These are phyloP conservation scores for Colletotrichum paranaense DNA, from an alignment of 2,329 filamentous ascomycete species.

Conservation along the genomic window DNA sequence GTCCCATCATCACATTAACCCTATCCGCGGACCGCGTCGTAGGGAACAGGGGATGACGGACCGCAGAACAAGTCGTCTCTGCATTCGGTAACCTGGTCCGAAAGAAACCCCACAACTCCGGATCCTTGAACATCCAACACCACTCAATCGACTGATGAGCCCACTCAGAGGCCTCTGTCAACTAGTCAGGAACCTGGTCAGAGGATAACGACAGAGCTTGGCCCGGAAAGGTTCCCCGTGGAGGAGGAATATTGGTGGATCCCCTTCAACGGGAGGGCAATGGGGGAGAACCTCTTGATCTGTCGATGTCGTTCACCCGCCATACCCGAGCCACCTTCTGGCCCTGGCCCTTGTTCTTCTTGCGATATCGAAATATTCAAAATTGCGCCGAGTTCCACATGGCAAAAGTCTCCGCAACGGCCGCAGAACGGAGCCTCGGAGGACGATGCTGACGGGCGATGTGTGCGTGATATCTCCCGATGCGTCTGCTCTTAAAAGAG, in stretches of 20 bases:
- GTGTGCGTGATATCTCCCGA: background rate
- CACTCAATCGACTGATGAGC: background rate
- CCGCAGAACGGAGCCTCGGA: background rate
- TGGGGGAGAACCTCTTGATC: background rate
- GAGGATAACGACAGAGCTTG: background rate
- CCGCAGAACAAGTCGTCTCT: background rate
- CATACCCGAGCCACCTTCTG: background rate
- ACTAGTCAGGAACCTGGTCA: background rate
- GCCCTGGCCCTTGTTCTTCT: background rate
- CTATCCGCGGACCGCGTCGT: background rate
- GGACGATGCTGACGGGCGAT: background rate
- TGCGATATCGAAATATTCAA: background rate
- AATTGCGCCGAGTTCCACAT: constrained; percentile 3
- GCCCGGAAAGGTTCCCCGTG: background rate
- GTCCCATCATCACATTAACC: background rate
- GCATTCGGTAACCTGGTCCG: constrained; percentile 2
- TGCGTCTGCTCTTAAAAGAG: background rate
- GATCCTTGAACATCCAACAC: background rate
- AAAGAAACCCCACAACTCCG: background rate
- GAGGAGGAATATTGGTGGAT: background rate
- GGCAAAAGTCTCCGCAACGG: background rate
- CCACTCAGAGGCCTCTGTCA: background rate
- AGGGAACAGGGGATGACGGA: background rate
- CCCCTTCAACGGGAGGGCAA: background rate
- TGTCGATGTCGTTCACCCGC: background rate